Conservation (phyloP, 2,329 filamentous ascomycete species). For the Aspergillus cejpii region DNA sequence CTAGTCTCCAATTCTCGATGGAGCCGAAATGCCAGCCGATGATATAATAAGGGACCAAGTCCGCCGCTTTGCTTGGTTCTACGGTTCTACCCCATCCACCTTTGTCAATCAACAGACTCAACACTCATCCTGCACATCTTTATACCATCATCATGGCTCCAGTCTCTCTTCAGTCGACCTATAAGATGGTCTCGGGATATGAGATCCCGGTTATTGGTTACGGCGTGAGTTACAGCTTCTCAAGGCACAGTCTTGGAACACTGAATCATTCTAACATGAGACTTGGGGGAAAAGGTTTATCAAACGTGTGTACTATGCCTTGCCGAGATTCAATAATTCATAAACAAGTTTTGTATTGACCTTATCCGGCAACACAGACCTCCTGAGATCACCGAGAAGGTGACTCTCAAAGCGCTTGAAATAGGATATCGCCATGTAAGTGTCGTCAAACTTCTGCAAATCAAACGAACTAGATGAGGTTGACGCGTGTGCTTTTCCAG, state of each 20-base stretch:
- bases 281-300: constrained; percentile 29
- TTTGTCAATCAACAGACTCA: no score
- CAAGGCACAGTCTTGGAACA: neutral
- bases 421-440: constrained; percentile 52
- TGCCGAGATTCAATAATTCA: neutral
- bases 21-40: neutral
- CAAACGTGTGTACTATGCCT: constrained; percentile 29
- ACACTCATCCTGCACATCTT: no score
- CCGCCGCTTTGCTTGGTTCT: no score
- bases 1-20: neutral
- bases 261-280: neutral
- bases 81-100: neutral
- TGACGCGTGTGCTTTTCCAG: constrained; percentile 20
- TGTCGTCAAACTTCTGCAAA: neutral
- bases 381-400: constrained; percentile 50
- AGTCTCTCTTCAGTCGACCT: constrained; percentile 30
- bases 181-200: constrained; percentile 37
- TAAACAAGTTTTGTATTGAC: neutral
- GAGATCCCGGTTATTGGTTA: constrained; percentile 39
- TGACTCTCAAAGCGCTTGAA: constrained; percentile 52
- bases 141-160: constrained; percentile 18
- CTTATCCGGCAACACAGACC: constrained; percentile 37
- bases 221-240: constrained; percentile 29
- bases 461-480: neutral
- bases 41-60: neutral